Base-by-base conservation (phyloP, 2,329 filamentous ascomycete genomes). In the Trichoderma atrobrunneum region DNA sequence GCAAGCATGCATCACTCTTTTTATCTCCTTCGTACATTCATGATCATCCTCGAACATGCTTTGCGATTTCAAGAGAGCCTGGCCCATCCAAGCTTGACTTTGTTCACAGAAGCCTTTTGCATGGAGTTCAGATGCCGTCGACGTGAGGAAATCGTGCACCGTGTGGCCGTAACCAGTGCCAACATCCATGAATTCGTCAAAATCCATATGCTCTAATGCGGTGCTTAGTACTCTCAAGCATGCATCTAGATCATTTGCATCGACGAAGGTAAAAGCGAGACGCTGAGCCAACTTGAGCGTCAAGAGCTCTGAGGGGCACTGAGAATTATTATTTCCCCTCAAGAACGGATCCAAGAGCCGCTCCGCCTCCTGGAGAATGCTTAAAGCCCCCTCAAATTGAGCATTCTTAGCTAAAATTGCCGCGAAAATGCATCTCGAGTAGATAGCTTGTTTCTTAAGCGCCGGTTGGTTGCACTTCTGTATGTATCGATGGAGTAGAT, bases 111-210 rank as follows among this genome's bases (percentile, higher is more conserved):
- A 7, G n/a, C 7, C 6, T 4, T 5, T 43, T 1, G 1, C 1
- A 8, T 43, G 39, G 39, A 43, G 18, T 7, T 7, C 6, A 48
- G 18, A 48, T 48, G 43, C 43, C 43, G 18, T 21, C 43, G 18
- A 48, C 0, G 11, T 48, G 8, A 48, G 43, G 4, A 48, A 48
- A 10, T 21, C 8, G 8, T 4, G 3, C 18, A 48, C 4, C 43
- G 2, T 0, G 0, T 2, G 0, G 7, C 43, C 4, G 18, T 21
- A 51, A 0, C n/a, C n/a, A 21, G 1, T 51, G n/a, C 4, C 0
- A 3, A 7, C 1, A 39, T 39, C 36, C 0, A 1, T 39, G 36
- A 3, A 0, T 8, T 39, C 1, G 6, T 18, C 36, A 8, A 18
- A 1, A 8, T 1, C 1, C 14, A 8, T 39, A 39, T 39, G 2